Percentiles rank a stretch among this genome's conserved stretches.
Evolutionary conservation across 2,329 filamentous ascomycete genomes (phyloP).

Genomic region (Colletotrichum brevisporum): DNA sequence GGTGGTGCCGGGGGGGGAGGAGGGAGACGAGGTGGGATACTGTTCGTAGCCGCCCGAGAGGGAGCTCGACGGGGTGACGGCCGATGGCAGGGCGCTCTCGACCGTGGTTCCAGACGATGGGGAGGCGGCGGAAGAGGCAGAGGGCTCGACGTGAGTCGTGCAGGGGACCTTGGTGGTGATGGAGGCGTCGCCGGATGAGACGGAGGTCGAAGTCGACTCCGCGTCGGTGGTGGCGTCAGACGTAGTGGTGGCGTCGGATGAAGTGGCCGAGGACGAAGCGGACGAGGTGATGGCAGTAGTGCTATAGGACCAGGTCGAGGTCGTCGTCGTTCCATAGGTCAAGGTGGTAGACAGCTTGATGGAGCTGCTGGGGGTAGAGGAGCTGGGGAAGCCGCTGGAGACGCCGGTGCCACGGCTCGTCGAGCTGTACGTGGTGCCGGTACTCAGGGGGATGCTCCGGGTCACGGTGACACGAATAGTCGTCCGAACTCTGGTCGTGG

Average conservation of each 20-base stretch:
- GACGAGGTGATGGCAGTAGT: background rate
- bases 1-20: conserved; percentile 2
- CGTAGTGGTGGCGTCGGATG: background rate
- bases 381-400: conserved; percentile 14
- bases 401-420: conserved; percentile 8
- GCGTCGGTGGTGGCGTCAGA: background rate
- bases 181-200: background rate
- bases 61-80: background rate
- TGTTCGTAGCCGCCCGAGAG: conserved; percentile 12
- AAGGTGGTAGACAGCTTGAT: conserved; percentile 33
- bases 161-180: conserved; percentile 18
- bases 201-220: background rate
- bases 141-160: background rate
- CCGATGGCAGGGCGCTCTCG: conserved; percentile 15
- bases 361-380: background rate
- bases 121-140: background rate
- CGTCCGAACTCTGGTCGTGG: conserved; percentile 15
- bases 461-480: conserved; percentile 35
- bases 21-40: background rate
- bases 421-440: conserved; percentile 23
- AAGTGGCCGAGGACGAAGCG: background rate
- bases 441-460: background rate
- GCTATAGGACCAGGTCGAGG: background rate
- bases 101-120: conserved; percentile 14
- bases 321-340: conserved; percentile 26